These are phyloP conservation scores for Kazachstania kunashirensis DNA, from an alignment of 805 yeast genomes.

Conservation along the genomic window DNA sequence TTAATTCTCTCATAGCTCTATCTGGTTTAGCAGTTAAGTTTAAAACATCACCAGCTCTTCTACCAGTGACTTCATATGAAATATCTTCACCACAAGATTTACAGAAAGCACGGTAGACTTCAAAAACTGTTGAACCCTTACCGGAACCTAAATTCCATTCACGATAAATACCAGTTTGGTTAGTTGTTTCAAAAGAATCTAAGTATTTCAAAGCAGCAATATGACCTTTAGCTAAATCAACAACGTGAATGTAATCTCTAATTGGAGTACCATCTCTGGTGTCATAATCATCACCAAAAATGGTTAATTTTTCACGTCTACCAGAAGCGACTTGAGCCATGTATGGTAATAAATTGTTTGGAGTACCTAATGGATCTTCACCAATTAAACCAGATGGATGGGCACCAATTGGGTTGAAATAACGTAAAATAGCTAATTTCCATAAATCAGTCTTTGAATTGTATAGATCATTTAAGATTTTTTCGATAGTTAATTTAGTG, in stretches of 20 bases:
- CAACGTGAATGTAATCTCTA: slow-evolving; percentile 73
- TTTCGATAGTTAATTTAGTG: slow-evolving; percentile 59
- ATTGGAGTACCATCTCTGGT: slow-evolving; percentile 74
- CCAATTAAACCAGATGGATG: slow-evolving; percentile 75
- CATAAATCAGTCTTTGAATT: slow-evolving; percentile 33
- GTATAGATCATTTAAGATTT: slow-evolving; percentile 46
- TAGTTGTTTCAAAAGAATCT: slow-evolving; percentile 10
- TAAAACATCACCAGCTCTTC: slow-evolving; percentile 71
- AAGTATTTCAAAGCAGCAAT: slow-evolving; percentile 58
- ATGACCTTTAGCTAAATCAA: slow-evolving; percentile 72
- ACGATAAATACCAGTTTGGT: slow-evolving; percentile 43
- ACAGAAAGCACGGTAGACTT: slow-evolving; percentile 55
- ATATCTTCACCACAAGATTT: slow-evolving; percentile 54
- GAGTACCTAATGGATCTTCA: slow-evolving; percentile 71
- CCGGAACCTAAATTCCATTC: slow-evolving; percentile 86
- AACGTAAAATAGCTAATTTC: slow-evolving; percentile 57
- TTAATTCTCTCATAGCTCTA: slow-evolving; percentile 48
- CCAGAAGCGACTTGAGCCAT: slow-evolving; percentile 73
- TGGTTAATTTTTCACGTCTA: slow-evolving; percentile 51
- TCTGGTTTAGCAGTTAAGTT: slow-evolving; percentile 62
- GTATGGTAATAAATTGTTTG: slow-evolving; percentile 66
- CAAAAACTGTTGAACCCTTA: slow-evolving; percentile 67
- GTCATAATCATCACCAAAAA: slow-evolving; percentile 64
- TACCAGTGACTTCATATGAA: slow-evolving; percentile 54
- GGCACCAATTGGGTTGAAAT: slow-evolving; percentile 81